phyloP scores from a whole-genome alignment of 495 filamentous ascomycete genomes.

The Xylaria sp. region DNA sequence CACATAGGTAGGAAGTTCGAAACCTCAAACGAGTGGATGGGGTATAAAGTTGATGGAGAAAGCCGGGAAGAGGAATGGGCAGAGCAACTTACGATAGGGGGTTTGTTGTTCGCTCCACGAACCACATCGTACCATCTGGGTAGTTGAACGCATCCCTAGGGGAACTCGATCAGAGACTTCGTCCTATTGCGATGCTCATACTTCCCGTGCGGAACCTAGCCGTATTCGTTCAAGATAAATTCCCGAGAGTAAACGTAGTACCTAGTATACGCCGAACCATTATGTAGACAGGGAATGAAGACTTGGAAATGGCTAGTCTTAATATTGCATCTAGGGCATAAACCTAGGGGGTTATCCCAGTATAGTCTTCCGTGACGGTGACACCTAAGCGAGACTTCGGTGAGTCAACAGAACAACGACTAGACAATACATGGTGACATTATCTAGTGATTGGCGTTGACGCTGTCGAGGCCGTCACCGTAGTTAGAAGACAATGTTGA shows the following conservation, averaged over 20 bases:
- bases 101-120: neutral
- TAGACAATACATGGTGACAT: neutral
- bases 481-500: neutral
- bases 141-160: neutral
- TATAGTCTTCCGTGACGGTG: neutral
- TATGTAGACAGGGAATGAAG: neutral
- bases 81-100: slow-evolving; percentile 3
- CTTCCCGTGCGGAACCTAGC: neutral
- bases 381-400: neutral
- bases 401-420: neutral
- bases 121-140: neutral
- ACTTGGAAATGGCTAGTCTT: neutral
- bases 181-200: neutral
- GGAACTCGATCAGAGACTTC: neutral
- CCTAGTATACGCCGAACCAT: neutral
- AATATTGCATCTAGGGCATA: neutral
- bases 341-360: neutral
- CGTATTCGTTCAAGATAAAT: neutral
- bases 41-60: neutral
- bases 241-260: neutral
- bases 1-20: neutral
- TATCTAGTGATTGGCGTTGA: too few relatives aligned
- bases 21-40: neutral
- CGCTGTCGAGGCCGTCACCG: neutral
- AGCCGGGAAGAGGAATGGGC: neutral